Conservation (phyloP, 2,329 filamentous ascomycete species). For the Exophiala sp. region DNA sequence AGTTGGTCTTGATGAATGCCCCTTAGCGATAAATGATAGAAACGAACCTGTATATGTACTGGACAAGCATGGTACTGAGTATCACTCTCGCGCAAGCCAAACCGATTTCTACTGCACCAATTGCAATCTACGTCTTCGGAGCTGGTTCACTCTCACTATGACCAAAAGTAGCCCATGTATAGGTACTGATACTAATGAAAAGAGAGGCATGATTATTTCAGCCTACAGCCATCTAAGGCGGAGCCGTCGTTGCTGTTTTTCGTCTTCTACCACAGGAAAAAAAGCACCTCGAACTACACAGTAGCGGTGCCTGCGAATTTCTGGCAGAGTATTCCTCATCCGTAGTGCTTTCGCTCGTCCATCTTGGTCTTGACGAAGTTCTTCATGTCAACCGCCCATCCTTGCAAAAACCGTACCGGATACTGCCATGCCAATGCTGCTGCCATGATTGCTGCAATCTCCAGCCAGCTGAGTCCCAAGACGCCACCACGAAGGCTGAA, state of each 20-base stretch:
- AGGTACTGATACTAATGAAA: neutral
- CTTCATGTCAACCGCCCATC: neutral
- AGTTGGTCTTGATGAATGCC: neutral
- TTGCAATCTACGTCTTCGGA: no score
- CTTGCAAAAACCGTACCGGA: slow-evolving; percentile 5
- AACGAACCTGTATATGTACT: slow-evolving; percentile 3
- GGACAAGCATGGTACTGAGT: no score
- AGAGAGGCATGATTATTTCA: neutral
- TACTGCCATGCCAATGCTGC: slow-evolving; percentile 9
- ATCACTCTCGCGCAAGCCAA: no score
- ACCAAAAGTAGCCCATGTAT: no score
- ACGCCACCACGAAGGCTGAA: slow-evolving; percentile 7
- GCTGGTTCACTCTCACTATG: no score
- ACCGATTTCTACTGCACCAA: no score
- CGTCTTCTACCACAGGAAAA: no score
- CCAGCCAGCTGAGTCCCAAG: slow-evolving; percentile 11
- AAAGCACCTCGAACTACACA: neutral
- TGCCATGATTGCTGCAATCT: slow-evolving; percentile 4
- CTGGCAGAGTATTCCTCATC: neutral
- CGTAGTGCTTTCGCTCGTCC: neutral
- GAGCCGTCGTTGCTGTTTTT: neutral
- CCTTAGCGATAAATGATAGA: slow-evolving; percentile 2
- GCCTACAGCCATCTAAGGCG: neutral
- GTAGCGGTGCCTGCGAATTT: neutral
- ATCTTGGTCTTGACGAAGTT: slow-evolving; percentile 1